A percentile compares a stretch with the other conserved stretches of the same genome.
phyloP scores from a whole-genome alignment of 164 flowering plant genomes.

The Aristolochia fimbriata region DNA sequence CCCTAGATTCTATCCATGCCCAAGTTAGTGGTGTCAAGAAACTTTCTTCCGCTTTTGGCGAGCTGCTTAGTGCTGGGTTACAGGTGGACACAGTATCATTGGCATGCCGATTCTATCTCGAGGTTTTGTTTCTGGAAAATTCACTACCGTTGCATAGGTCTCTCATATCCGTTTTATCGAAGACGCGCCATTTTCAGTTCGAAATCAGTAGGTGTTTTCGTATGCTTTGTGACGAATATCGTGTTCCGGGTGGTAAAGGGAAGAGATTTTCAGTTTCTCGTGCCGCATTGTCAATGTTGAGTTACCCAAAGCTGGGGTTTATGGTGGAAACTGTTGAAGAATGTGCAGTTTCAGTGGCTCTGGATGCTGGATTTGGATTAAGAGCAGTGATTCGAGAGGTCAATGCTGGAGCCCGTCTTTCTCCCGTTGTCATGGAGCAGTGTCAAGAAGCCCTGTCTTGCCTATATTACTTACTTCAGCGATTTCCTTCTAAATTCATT shows the following conservation, averaged over 20 bases:
- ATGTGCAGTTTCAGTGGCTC: constrained; percentile 48
- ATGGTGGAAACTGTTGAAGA: constrained; percentile 59
- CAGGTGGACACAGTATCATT: constrained; percentile 16
- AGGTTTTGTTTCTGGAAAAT: constrained; percentile 70
- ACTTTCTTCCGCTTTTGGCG: constrained; percentile 51
- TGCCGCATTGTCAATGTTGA: constrained; percentile 66
- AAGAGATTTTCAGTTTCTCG: constrained; percentile 64
- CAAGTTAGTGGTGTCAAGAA: constrained; percentile 59
- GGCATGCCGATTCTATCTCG: constrained; percentile 46
- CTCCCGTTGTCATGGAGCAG: constrained; percentile 90
- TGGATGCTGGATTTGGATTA: constrained; percentile 56
- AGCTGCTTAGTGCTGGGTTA: constrained; percentile 17
- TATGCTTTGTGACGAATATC: constrained; percentile 53
- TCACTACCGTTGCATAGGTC: constrained; percentile 73
- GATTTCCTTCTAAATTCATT: constrained; percentile 59
- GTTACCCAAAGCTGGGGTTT: constrained; percentile 74
- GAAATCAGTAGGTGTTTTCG: constrained; percentile 40
- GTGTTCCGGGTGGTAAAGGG: constrained; percentile 29
- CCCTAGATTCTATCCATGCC: constrained; percentile 59
- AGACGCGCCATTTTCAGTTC: constrained; percentile 23
- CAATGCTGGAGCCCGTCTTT: constrained; percentile 48
- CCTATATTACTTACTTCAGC: constrained; percentile 84
- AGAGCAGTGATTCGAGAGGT: constrained; percentile 44
- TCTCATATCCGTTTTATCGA: constrained; percentile 48
- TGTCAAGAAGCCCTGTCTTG: constrained; percentile 95